Base-by-base conservation (phyloP, 2,329 filamentous ascomycete species). In the Chlorencoelia australis region DNA sequence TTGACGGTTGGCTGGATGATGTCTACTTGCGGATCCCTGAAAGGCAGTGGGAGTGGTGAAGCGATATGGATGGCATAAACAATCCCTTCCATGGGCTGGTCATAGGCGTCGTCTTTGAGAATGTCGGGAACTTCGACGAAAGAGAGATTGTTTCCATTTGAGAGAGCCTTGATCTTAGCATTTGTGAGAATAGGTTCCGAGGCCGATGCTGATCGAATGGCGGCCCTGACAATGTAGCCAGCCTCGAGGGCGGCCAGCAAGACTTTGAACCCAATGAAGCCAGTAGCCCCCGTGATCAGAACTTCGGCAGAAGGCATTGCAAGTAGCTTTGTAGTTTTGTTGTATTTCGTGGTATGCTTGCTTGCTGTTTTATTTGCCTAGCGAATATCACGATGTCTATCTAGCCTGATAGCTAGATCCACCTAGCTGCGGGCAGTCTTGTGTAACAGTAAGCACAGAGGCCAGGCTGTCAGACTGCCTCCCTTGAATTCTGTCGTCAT, bases 121-220 rank as follows among this genome's bases (percentile, higher is more conserved):
- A 33, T 38, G 7, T 33, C 35, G 3, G 20, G 17, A 9, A 21
- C 10, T 6, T 16, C 10, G 9, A 38, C 13, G 35, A 37, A 30
- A 5, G 35, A 30, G 7, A 37, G 14, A 5, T 25, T 19, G 7
- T 9, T 19, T 4, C 17, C 18, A 2, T 19, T 19, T 7, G 15
- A 1, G 8, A 21, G 25, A 2, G 14, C 10, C 4, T 11, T 11
- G 10, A 22, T 10, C 13, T 19, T 19, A n/a, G 18, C 13, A 4
- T 32, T 10, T 4, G 35, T 27, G 6, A 22, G 24, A n/a, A 28
- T 22, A 4, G 13, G 9, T 9, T 15, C 19, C 6, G 11, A 14
- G 22, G 13, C 19, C 13, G 21, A 7, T 10, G 6, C 10, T 8
- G 30, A 17, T 4, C 31, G 3, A 5, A 25, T 13, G 20, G n/a